Base-by-base conservation (phyloP, 169 alveolate genomes). In the Plasmodium falciparum region DNA sequence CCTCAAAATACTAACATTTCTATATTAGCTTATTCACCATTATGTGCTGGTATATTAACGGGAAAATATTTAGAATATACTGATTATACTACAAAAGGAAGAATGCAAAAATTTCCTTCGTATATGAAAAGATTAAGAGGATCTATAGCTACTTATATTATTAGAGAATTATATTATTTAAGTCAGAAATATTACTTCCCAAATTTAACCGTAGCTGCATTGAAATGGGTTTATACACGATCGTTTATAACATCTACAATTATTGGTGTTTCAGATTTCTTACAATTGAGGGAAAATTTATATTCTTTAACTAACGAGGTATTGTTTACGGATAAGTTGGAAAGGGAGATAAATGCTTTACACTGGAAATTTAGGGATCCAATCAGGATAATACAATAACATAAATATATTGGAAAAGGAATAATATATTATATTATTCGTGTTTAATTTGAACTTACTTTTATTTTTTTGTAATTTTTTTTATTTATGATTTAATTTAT, bases 341-440 rank as follows among this genome's bases (percentile, higher is more conserved):
- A 95, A 85, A 93, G 97, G 3, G 95, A 93, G 66, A 93, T 95
- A 62, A 95, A 95, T 85, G 95, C 90, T 67, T 49, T 95, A 52
- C 96, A 95, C 83, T 95, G 97, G 97, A 94, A 94, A 80, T 94
- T 96, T 95, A 89, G 97, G 20, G 97, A 95, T 58, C 96, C 96
- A 15, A 50, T 95, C 49, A 54, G 97, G 54, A 94, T 94, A 24
- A 88, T 94, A 52, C 97, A 95, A 54, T 94, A 85, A 67, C 5
- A 39, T 5, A 5, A 39, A 39, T 5, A 39, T 39, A 39, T 39
- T 39, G 47, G 1, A 7, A 39, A 5, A 5, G 47, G 0, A 33
- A 33, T 33, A 33, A 33, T 39, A 39, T 39, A 39, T 39, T 5
- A 7, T 39, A 0, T 39, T 5, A 39, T 39, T 39, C 9, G 1